phyloP scores from a whole-genome alignment of 2,329 filamentous ascomycete genomes.

The Neodidymelliopsis sp. region DNA sequence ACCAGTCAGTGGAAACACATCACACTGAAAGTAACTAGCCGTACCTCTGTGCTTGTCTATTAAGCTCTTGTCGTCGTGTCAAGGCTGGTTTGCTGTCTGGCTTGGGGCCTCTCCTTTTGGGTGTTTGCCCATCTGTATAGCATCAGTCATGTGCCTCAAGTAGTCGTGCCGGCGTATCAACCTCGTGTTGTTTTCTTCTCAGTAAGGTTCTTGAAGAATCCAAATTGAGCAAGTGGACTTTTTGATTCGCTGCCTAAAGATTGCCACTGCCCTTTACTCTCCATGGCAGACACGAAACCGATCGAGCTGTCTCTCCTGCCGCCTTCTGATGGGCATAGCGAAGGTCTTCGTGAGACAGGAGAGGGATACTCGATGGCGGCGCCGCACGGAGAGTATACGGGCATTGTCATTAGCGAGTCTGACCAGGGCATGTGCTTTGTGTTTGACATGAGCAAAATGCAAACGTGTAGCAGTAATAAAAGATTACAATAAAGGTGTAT shows the following conservation, averaged over 20 bases:
- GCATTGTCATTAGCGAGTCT: conserved; percentile 46
- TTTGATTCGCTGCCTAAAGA: conserved; percentile 48
- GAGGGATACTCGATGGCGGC: conserved; percentile 45
- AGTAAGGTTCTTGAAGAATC: conserved; percentile 68
- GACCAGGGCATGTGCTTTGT: conserved; percentile 45
- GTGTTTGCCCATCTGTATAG: conserved; percentile 75
- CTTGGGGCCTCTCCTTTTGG: conserved; percentile 92
- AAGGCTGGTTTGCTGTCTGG: conserved; percentile 95
- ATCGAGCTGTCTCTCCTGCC: conserved; percentile 44
- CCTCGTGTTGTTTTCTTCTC: conserved; percentile 83
- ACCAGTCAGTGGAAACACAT: conserved; percentile 22
- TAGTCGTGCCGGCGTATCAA: conserved; percentile 45
- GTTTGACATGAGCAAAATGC: conserved; percentile 17
- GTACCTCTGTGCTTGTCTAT: conserved; percentile 93
- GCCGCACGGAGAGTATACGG: conserved; percentile 46
- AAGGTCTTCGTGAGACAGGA: conserved; percentile 43
- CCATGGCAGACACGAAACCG: conserved; percentile 47
- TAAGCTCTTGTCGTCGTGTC: conserved; percentile 90
- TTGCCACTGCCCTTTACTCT: conserved; percentile 49
- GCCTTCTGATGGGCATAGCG: conserved; percentile 43
- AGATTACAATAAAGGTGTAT: conserved; percentile 40
- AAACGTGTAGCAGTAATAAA: conserved; percentile 29
- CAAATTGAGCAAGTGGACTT: conserved; percentile 48
- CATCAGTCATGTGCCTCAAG: conserved; percentile 11
- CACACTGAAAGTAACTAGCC: neutral